phyloP scores from a whole-genome alignment of 2,329 filamentous ascomycete species.

The Trichoderma sp. region DNA sequence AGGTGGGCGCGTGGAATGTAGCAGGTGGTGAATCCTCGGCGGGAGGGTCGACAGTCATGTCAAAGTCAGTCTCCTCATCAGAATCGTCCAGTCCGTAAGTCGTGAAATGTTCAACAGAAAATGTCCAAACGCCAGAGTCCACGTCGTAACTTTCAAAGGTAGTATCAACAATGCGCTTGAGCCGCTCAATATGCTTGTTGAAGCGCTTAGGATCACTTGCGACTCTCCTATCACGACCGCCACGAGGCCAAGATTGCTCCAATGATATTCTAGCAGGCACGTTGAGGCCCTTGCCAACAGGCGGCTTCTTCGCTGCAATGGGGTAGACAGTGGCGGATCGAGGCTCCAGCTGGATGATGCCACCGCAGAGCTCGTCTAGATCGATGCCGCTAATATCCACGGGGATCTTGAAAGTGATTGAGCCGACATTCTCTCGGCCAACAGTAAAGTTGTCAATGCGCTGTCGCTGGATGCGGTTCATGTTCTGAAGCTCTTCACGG shows the following conservation, averaged over 20 bases:
- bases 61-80: slow-evolving; percentile 70
- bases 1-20: slow-evolving; percentile 32
- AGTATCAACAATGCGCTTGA: slow-evolving; percentile 79
- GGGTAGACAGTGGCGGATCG: slow-evolving; percentile 89
- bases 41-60: slow-evolving; percentile 38
- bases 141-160: slow-evolving; percentile 80
- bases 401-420: slow-evolving; percentile 77
- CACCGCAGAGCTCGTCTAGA: slow-evolving; percentile 76
- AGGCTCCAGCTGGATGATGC: slow-evolving; percentile 74
- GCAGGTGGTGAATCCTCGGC: slow-evolving; percentile 28
- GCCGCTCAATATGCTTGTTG: slow-evolving; percentile 79
- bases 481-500: slow-evolving; percentile 72
- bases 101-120: slow-evolving; percentile 94
- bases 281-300: slow-evolving; percentile 85
- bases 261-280: slow-evolving; percentile 87
- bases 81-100: slow-evolving; percentile 87
- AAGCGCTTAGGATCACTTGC: slow-evolving; percentile 64
- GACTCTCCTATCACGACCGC: slow-evolving; percentile 58
- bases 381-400: slow-evolving; percentile 83
- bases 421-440: slow-evolving; percentile 79
- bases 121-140: slow-evolving; percentile 84
- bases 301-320: slow-evolving; percentile 74
- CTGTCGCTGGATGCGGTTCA: slow-evolving; percentile 80
- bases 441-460: slow-evolving; percentile 76
- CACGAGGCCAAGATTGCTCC: slow-evolving; percentile 89